phyloP scores from a whole-genome alignment of 2,329 filamentous ascomycete genomes.

The Byssothecium circinans region DNA sequence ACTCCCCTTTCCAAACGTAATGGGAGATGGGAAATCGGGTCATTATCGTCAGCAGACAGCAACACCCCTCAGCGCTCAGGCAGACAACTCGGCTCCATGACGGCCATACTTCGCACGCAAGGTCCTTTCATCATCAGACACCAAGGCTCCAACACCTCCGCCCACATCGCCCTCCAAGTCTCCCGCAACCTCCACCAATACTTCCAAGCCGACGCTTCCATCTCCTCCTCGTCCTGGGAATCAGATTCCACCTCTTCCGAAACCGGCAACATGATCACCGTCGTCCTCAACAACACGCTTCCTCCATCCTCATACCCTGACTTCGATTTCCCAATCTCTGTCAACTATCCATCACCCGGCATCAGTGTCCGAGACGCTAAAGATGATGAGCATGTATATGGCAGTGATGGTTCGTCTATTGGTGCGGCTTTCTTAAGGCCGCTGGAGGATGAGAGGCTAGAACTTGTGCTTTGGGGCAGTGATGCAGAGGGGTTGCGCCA shows the following conservation, averaged over 20 bases:
- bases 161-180: conserved; percentile 54
- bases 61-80: conserved; percentile 42
- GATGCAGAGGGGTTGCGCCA: conserved; percentile 52
- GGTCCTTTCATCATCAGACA: conserved; percentile 50
- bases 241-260: neutral
- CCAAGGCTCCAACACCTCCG: conserved; percentile 28
- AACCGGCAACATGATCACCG: conserved; percentile 52
- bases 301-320: conserved; percentile 17
- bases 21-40: conserved; percentile 11
- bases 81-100: conserved; percentile 55
- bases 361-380: conserved; percentile 25
- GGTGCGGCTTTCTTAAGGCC: conserved; percentile 58
- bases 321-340: conserved; percentile 40
- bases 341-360: conserved; percentile 11
- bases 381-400: conserved; percentile 24
- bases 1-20: neutral
- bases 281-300: conserved; percentile 33
- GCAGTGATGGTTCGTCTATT: conserved; percentile 42
- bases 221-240: conserved; percentile 23
- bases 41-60: neutral
- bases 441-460: conserved; percentile 50
- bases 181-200: conserved; percentile 62
- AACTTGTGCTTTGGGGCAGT: conserved; percentile 59
- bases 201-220: conserved; percentile 55
- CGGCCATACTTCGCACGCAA: conserved; percentile 55